These are phyloP conservation scores for Xylariaceae sp. DNA, from an alignment of 2,329 filamentous ascomycete genomes.

Conservation along the genomic window DNA sequence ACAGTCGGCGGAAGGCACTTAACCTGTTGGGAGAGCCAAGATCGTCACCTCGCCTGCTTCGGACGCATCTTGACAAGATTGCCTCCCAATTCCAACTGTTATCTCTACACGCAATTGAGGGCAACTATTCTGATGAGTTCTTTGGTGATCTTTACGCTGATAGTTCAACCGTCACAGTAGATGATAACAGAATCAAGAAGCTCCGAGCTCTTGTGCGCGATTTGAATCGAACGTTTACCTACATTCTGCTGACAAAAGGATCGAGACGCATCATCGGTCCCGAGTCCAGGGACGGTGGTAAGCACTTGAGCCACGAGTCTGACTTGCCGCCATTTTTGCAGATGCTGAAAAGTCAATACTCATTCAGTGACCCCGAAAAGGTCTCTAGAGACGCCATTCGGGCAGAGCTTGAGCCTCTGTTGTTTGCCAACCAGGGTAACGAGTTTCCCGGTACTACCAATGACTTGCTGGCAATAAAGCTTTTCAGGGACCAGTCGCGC, in stretches of 20 bases:
- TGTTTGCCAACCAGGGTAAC: conserved; percentile 36
- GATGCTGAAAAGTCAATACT: conserved; percentile 30
- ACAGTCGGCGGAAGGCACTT: conserved; percentile 16
- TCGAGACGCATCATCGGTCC: conserved; percentile 23
- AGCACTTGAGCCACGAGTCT: conserved; percentile 34
- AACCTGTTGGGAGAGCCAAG: conserved; percentile 27
- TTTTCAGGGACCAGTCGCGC: conserved; percentile 37
- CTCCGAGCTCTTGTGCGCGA: conserved; percentile 32
- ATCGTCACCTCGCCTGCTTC: conserved; percentile 28
- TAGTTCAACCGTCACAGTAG: not conserved
- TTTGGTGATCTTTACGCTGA: conserved; percentile 31
- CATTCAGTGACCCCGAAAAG: conserved; percentile 27
- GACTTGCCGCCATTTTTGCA: conserved; percentile 29
- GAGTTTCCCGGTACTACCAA: conserved; percentile 39
- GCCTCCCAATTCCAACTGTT: conserved; percentile 36
- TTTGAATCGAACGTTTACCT: conserved; percentile 31
- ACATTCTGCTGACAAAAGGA: conserved; percentile 28
- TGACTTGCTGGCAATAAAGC: conserved; percentile 33
- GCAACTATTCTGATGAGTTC: conserved; percentile 37
- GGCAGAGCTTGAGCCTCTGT: conserved; percentile 30
- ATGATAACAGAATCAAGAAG: conserved; percentile 26
- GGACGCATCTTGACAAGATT: conserved; percentile 33
- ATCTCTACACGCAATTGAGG: conserved; percentile 36
- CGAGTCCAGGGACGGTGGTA: conserved; percentile 7
- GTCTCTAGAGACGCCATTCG: conserved; percentile 19